phyloP scores from a whole-genome alignment of 768 basidiomycete genomes.

The Suillus subalutaceus region DNA sequence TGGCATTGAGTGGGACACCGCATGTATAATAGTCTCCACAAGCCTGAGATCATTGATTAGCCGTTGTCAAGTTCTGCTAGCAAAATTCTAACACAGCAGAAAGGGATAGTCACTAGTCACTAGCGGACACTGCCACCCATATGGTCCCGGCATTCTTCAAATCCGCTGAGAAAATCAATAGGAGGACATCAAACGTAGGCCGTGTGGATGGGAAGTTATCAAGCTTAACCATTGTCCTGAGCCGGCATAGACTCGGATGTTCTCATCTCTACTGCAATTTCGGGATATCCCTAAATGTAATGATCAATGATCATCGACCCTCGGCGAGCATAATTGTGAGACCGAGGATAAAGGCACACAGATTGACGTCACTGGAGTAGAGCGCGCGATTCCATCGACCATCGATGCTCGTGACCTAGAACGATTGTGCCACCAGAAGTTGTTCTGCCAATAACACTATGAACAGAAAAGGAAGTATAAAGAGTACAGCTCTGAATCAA shows the following conservation, averaged over 20 bases:
- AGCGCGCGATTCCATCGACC: not conserved
- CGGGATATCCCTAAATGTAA: not conserved
- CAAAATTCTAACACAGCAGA: not conserved
- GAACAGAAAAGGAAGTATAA: not conserved
- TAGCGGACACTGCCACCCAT: not conserved
- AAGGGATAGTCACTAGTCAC: not conserved
- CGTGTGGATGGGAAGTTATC: not conserved
- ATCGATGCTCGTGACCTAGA: not conserved
- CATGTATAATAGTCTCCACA: not conserved
- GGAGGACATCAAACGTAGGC: not conserved
- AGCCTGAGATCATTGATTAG: not conserved
- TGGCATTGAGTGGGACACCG: not conserved
- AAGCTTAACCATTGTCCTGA: not conserved
- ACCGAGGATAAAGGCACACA: not conserved
- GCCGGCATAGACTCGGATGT: not conserved
- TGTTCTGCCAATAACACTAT: no score
- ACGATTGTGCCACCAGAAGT: not conserved
- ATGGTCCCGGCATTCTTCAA: not conserved
- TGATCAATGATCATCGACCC: not conserved
- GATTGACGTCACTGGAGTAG: no score
- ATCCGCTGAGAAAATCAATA: not conserved
- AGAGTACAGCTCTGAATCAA: not conserved
- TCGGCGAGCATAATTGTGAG: not conserved
- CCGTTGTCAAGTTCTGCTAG: not conserved
- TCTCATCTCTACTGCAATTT: not conserved